Conservation (phyloP, 306 rosid species). For the Pachyrhizus erosus region DNA sequence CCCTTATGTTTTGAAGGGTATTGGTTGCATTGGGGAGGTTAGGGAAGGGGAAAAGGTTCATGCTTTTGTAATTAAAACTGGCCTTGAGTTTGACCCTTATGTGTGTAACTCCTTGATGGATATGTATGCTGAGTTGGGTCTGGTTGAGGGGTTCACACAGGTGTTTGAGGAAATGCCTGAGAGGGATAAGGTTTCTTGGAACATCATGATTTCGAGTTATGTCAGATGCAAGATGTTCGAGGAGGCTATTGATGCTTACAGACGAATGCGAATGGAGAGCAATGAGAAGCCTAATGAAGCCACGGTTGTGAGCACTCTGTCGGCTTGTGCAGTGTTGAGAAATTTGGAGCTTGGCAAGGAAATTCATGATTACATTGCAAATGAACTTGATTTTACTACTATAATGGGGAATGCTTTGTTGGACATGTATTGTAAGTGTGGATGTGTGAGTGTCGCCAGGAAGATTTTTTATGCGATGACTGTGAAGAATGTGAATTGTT, state of each 20-base stretch:
- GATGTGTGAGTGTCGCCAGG: conserved; percentile 52
- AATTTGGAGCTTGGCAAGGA: conserved; percentile 66
- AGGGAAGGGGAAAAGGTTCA: conserved; percentile 64
- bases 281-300: conserved; percentile 64
- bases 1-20: conserved; percentile 73
- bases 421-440: conserved; percentile 76
- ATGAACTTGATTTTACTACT: conserved; percentile 52
- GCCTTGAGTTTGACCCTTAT: conserved; percentile 62
- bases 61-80: conserved; percentile 64
- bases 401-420: conserved; percentile 60
- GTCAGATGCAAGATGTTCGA: conserved; percentile 59
- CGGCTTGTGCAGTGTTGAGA: conserved; percentile 66
- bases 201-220: conserved; percentile 64
- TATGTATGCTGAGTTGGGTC: conserved; percentile 67
- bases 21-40: conserved; percentile 59
- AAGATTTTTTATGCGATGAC: conserved; percentile 59
- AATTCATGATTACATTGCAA: conserved; percentile 61
- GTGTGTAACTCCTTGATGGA: conserved; percentile 79
- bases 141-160: conserved; percentile 28
- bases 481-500: conserved; percentile 64
- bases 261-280: conserved; percentile 56
- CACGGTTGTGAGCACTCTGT: conserved; percentile 66
- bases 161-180: conserved; percentile 67
- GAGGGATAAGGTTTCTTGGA: conserved; percentile 73
- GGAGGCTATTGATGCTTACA: conserved; percentile 58